Evolutionary conservation across 345 rosid genomes (phyloP), one percentile per base, ranked within the genome.

Genomic region (Brassica carinata): DNA sequence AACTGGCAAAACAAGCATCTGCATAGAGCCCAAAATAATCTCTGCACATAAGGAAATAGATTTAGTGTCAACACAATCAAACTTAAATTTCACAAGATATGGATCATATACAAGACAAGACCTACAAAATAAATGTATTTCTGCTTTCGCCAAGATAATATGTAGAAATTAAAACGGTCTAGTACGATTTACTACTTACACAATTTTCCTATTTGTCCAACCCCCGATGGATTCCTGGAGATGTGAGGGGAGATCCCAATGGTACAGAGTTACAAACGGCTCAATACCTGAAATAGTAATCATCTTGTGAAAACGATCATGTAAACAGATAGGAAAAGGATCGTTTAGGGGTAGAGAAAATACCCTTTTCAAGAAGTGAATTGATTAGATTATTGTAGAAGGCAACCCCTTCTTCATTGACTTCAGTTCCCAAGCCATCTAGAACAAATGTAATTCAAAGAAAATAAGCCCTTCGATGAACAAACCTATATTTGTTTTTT

Each of bases 171-270:
- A 8, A 61, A 67, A 38, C 43, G 7, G 62, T 53, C 67, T 70
- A 40, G 2, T 29, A 64, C 3, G 51, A 34, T 58, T 64, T 69
- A 79, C 72, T 71, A 85, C 97, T 91, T 86, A 92, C 98, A 94
- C 89, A 69, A 92, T 89, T 69, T 88, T 84, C 78, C 83, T 82
- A 73, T 85, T 87, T 71, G 88, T 71, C 98, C 97, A 92, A 57
- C 98, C 97, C 40, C 89, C 95, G 55, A 89, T 77, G 67, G 94
- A 81, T 43, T 92, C 92, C 18, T 92, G 86, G 79, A 94, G 94
- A 84, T 92, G 90, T 84, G 88, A 75, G 14, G 98, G 98, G 76
- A 91, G 91, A 84, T 94, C 98, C 96, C 96, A 94, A 79, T 94
- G 98, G 79, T 92, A 92, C 67, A 94, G 85, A 72, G 97, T 92